Conservation (phyloP, 768 basidiomycete genomes). For the Tylopilus rubrobrunneus region DNA sequence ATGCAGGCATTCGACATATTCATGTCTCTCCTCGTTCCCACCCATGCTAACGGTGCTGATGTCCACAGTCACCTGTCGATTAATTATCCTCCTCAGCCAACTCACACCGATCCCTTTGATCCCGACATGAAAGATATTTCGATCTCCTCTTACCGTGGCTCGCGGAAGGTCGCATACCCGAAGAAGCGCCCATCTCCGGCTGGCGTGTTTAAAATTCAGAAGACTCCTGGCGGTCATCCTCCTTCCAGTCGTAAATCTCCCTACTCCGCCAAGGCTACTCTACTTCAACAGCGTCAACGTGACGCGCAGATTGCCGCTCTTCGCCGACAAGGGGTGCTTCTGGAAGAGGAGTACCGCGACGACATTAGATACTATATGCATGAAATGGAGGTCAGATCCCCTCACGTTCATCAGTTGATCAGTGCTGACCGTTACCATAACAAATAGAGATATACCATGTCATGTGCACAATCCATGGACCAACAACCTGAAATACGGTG, state of each 20-base stretch:
- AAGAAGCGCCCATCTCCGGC: conserved; percentile 84
- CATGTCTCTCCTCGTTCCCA: conserved; percentile 4
- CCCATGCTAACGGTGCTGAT: conserved; percentile 22
- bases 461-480: conserved; percentile 95
- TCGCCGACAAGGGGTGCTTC: conserved; percentile 67
- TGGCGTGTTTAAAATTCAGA: conserved; percentile 68
- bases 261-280: conserved; percentile 57
- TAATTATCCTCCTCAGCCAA: conserved; percentile 40
- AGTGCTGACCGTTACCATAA: conserved; percentile 5
- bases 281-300: conserved; percentile 63
- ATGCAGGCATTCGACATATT: conserved; percentile 1
- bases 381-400: conserved; percentile 88
- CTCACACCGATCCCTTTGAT: conserved; percentile 24
- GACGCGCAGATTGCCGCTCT: conserved; percentile 65
- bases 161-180: conserved; percentile 67
- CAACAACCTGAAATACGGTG: conserved; percentile 98
- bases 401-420: not conserved
- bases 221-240: conserved; percentile 45
- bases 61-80: conserved; percentile 41
- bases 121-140: conserved; percentile 78
- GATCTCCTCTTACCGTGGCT: conserved; percentile 51
- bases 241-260: conserved; percentile 58
- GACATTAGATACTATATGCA: conserved; percentile 95
- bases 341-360: conserved; percentile 94
- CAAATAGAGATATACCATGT: conserved; percentile 74